Percentiles rank a stretch among this genome's conserved stretches.
These are phyloP conservation scores for Glycyrrhiza uralensis DNA, from an alignment of 306 rosid genomes.

Conservation along the genomic window DNA sequence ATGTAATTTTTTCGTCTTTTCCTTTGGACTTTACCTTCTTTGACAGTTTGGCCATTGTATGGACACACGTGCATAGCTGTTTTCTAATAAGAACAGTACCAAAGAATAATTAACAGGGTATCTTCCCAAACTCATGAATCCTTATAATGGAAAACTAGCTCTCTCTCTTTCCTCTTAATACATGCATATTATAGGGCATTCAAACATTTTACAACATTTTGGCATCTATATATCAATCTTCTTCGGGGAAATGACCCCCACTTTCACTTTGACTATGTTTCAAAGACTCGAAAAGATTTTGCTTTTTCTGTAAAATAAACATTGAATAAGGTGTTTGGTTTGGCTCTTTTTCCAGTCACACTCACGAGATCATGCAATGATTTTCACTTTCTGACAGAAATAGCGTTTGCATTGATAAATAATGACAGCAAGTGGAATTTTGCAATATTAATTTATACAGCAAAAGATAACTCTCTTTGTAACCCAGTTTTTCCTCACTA, in stretches of 20 bases:
- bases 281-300: slow-evolving; percentile 22
- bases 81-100: slow-evolving; percentile 18
- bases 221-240: slow-evolving; percentile 31
- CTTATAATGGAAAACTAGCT: background rate
- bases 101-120: slow-evolving; percentile 10
- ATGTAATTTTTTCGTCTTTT: slow-evolving; percentile 39
- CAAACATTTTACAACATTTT: slow-evolving; percentile 21
- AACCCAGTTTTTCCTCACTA: too few relatives aligned
- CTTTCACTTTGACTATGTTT: slow-evolving; percentile 38
- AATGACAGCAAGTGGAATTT: background rate
- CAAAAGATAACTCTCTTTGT: background rate
- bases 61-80: slow-evolving; percentile 39
- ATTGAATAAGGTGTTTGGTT: slow-evolving; percentile 14
- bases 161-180: background rate
- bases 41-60: slow-evolving; percentile 41
- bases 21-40: slow-evolving; percentile 43
- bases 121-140: too few relatives aligned
- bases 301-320: slow-evolving; percentile 29
- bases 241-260: slow-evolving; percentile 35
- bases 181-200: slow-evolving; percentile 6
- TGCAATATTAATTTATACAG: background rate
- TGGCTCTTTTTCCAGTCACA: slow-evolving; percentile 31
- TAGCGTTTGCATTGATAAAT: slow-evolving; percentile 23
- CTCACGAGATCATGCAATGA: slow-evolving; percentile 27
- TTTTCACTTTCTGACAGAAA: slow-evolving; percentile 38